Conservation (phyloP, 768 basidiomycete genomes). For the Psilocybe sp. region DNA sequence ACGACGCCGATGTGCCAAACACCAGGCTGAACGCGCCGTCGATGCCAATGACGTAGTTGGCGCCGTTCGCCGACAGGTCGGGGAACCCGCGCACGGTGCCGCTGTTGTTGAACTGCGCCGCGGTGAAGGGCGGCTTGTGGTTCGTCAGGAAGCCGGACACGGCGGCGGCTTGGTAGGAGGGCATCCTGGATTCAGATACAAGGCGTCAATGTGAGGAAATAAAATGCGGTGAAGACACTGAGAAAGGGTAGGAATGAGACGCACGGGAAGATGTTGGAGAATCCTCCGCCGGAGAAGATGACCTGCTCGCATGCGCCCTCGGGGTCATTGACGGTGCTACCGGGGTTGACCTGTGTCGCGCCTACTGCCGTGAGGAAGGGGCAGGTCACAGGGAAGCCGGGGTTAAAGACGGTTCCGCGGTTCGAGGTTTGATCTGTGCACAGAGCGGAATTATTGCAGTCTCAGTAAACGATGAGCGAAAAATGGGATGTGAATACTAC, state of each 20-base stretch:
- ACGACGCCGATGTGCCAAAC: conserved; percentile 42
- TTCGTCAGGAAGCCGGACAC: conserved; percentile 36
- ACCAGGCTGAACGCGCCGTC: conserved; percentile 31
- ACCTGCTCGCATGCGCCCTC: conserved; percentile 45
- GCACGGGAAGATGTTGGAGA: conserved; percentile 40
- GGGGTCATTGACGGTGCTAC: conserved; percentile 37
- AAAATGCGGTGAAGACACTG: not conserved
- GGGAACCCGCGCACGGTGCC: conserved; percentile 45
- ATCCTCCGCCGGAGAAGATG: conserved; percentile 52
- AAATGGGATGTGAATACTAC: not conserved
- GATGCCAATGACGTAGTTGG: conserved; percentile 39
- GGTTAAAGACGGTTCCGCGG: conserved; percentile 21
- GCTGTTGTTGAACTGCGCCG: conserved; percentile 44
- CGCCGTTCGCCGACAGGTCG: conserved; percentile 49
- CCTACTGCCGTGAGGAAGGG: conserved; percentile 52
- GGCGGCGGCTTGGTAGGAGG: conserved; percentile 40
- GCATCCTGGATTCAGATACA: conserved; percentile 26
- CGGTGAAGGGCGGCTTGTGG: conserved; percentile 31
- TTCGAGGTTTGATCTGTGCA: conserved; percentile 16
- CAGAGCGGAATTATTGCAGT: not conserved
- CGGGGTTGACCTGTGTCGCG: conserved; percentile 44
- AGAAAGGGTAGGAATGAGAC: not conserved
- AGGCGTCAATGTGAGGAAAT: not conserved
- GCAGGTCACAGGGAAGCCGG: conserved; percentile 33
- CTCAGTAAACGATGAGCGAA: not conserved